phyloP scores from a whole-genome alignment of 1,139 yeast species.

The Nakaseomyces uthaithaninus region DNA sequence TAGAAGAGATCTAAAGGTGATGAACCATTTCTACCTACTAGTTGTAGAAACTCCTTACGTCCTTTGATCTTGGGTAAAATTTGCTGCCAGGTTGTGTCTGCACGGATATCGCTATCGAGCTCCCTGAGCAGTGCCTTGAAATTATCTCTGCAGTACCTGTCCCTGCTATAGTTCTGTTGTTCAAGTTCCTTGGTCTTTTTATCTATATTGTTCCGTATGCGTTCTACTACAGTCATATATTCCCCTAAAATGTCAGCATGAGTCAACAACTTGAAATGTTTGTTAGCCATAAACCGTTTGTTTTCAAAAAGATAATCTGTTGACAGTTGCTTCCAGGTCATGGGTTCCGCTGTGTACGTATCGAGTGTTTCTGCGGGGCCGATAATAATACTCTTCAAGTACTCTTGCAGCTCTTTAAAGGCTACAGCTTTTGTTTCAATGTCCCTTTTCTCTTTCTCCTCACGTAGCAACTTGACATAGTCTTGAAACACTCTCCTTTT shows the following conservation, averaged over 20 bases:
- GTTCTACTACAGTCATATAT: slow-evolving; percentile 38
- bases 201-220: slow-evolving; percentile 30
- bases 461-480: slow-evolving; percentile 39
- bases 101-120: slow-evolving; percentile 35
- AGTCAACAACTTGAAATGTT: slow-evolving; percentile 45
- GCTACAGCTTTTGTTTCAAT: slow-evolving; percentile 41
- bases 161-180: slow-evolving; percentile 42
- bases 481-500: slow-evolving; percentile 46
- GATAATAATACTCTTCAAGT: slow-evolving; percentile 32
- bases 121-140: slow-evolving; percentile 43
- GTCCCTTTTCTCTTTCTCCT: slow-evolving; percentile 34
- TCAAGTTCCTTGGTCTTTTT: slow-evolving; percentile 34
- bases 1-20: slow-evolving; percentile 69
- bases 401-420: slow-evolving; percentile 43
- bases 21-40: slow-evolving; percentile 77
- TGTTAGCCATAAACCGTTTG: slow-evolving; percentile 49
- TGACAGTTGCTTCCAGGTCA: slow-evolving; percentile 23
- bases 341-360: not conserved
- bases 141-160: slow-evolving; percentile 56
- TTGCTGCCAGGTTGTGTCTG: slow-evolving; percentile 54
- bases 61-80: slow-evolving; percentile 46
- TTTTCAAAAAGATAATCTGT: slow-evolving; percentile 42
- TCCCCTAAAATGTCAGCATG: slow-evolving; percentile 52
- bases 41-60: slow-evolving; percentile 49
- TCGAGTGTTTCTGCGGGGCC: slow-evolving; percentile 10